These are phyloP conservation scores for Pythium volutum DNA, from an alignment of 352 stramenopile species.

Conservation along the genomic window DNA sequence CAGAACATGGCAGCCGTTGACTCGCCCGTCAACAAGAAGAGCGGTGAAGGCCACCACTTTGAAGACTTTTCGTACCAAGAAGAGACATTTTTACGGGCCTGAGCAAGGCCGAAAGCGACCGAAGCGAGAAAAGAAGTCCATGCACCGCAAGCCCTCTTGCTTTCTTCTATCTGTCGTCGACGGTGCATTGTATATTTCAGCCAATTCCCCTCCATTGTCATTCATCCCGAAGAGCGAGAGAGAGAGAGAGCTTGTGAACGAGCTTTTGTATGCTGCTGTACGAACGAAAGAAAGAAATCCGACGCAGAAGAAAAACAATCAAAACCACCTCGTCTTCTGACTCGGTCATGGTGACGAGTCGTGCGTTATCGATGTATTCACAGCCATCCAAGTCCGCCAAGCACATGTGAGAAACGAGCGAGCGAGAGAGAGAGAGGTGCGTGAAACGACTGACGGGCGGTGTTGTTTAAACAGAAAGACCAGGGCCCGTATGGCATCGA, in stretches of 20 bases:
- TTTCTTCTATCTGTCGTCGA: not conserved
- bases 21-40: conserved; percentile 87
- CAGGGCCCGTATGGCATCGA: too few species aligned
- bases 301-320: not conserved
- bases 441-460: too few species aligned
- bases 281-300: conserved; percentile 1
- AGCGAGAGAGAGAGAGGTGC: too few species aligned
- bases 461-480: too few species aligned
- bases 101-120: too few species aligned
- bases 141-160: too few species aligned
- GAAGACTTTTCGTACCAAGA: conserved; percentile 90
- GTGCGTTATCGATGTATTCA: too few species aligned
- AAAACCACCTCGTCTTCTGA: not conserved
- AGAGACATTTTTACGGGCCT: conserved; percentile 48
- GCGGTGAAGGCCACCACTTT: conserved; percentile 81
- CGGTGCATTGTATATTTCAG: not conserved
- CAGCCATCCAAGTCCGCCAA: too few species aligned
- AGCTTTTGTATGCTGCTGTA: not conserved
- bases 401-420: too few species aligned
- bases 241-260: not conserved
- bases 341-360: too few species aligned
- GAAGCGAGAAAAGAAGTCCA: too few species aligned
- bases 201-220: not conserved
- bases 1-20: conserved; percentile 88
- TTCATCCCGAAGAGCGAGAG: not conserved